Conservation (phyloP, 768 basidiomycete species). For the Hericium rajendrae region DNA sequence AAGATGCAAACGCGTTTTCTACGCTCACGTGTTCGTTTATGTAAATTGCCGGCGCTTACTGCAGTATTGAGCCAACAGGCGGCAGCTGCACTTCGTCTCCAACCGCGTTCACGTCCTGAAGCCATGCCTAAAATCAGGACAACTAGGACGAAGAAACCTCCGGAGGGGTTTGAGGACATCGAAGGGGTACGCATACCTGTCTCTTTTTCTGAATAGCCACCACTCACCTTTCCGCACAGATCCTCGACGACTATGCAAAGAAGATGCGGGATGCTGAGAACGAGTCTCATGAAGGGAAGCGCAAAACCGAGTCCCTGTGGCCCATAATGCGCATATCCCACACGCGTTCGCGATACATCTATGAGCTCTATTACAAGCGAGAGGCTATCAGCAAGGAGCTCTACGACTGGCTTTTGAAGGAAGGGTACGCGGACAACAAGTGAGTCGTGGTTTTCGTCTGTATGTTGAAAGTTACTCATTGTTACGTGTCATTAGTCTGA, state of each 20-base stretch:
- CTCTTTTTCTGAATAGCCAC: not conserved
- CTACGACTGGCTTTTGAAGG: conserved; percentile 96
- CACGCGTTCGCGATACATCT: conserved; percentile 91
- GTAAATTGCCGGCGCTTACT: not conserved
- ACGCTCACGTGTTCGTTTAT: not conserved
- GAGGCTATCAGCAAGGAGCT: conserved; percentile 89
- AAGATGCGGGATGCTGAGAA: conserved; percentile 99
- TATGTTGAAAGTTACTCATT: not conserved
- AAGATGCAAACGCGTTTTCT: not conserved
- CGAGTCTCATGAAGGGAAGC: conserved; percentile 97
- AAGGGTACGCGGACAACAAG: conserved; percentile 96
- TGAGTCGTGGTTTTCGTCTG: conserved; percentile 30
- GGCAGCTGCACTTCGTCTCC: not conserved
- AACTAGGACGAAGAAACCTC: conserved; percentile 85
- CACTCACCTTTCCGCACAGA: conserved; percentile 30
- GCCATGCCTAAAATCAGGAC: conserved; percentile 91
- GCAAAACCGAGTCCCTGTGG: conserved; percentile 88
- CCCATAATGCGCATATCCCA: conserved; percentile 98
- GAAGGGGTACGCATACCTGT: conserved; percentile 44
- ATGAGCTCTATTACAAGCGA: conserved; percentile 97
- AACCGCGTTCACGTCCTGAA: not conserved
- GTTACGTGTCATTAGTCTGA: conserved; percentile 45
- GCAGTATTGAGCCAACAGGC: not conserved
- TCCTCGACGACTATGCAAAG: conserved; percentile 96
- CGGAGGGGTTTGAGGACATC: conserved; percentile 94